Conservation (phyloP, 164 flowering plant genomes). For the Dillenia turbinata region DNA sequence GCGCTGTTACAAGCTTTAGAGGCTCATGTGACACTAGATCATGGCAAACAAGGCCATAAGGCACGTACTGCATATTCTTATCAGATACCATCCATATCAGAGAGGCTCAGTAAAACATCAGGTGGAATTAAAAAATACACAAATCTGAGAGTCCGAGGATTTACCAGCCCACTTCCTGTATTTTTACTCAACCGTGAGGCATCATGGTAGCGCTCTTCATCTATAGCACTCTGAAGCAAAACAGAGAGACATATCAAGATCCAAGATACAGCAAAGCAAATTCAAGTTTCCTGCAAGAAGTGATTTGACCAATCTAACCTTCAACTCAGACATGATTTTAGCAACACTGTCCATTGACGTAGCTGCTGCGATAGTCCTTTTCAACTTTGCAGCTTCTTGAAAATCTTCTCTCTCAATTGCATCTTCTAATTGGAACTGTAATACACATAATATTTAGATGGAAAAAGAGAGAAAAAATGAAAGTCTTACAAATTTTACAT, state of each 20-base stretch:
- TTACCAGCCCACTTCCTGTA: slow-evolving; percentile 92
- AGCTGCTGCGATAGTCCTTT: slow-evolving; percentile 68
- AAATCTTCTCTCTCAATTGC: slow-evolving; percentile 95
- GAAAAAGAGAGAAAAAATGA: neutral
- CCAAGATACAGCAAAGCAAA: neutral
- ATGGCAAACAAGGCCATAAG: too few relatives aligned
- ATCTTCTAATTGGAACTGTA: slow-evolving; percentile 91
- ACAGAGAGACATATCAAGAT: slow-evolving; percentile 4
- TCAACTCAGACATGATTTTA: slow-evolving; percentile 73
- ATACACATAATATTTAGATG: slow-evolving; percentile 3
- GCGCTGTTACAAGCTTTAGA: too few relatives aligned
- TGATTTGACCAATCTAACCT: slow-evolving; percentile 37
- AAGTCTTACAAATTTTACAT: neutral
- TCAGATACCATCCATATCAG: too few relatives aligned
- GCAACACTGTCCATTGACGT: slow-evolving; percentile 71
- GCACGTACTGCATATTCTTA: too few relatives aligned
- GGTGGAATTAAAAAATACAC: neutral
- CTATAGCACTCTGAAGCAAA: slow-evolving; percentile 64
- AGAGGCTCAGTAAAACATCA: too few relatives aligned
- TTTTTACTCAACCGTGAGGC: slow-evolving; percentile 70
- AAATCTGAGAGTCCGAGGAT: neutral
- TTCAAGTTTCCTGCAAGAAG: neutral
- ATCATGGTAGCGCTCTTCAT: slow-evolving; percentile 91
- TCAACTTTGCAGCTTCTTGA: slow-evolving; percentile 73
- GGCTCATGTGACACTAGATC: too few relatives aligned